Percentiles rank a stretch among this genome's conserved stretches.
Conservation (phyloP, 1,284 basidiomycete genomes). For the Chiua sp. region DNA sequence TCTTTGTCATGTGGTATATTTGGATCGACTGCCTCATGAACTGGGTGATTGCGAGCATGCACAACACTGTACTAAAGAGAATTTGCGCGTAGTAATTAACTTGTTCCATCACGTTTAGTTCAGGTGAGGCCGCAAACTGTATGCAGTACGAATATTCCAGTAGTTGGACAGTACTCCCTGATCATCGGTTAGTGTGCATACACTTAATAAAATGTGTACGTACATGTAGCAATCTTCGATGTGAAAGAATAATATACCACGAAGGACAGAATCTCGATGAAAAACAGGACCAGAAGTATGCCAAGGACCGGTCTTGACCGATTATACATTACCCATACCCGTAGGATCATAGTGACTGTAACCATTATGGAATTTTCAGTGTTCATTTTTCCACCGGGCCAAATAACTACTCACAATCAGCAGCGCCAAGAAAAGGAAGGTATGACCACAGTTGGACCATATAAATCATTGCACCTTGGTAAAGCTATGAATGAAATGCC, state of each 20-base stretch:
- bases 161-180: not conserved
- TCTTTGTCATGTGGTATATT: slow-evolving; percentile 5
- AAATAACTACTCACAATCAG: not conserved
- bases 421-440: not conserved
- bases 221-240: not conserved
- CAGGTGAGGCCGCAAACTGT: too few relatives aligned
- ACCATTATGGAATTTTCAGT: not conserved
- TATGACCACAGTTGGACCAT: not conserved
- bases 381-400: not conserved
- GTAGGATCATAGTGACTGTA: slow-evolving; percentile 14
- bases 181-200: not conserved
- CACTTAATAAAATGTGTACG: not conserved
- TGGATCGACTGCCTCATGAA: not conserved
- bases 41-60: slow-evolving; percentile 2
- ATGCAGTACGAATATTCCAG: not conserved
- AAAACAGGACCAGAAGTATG: slow-evolving; percentile 1
- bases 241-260: not conserved
- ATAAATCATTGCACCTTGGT: not conserved
- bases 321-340: slow-evolving; percentile 17
- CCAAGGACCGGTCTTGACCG: slow-evolving; percentile 1
- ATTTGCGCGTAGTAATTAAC: not conserved
- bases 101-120: not conserved
- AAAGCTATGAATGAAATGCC: too few relatives aligned
- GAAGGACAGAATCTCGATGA: not conserved
- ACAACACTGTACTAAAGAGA: slow-evolving; percentile 4